Percentiles rank a stretch among this genome's conserved stretches.
Conservation (phyloP, 306 rosid genomes). For the Sicyos baderoa region DNA sequence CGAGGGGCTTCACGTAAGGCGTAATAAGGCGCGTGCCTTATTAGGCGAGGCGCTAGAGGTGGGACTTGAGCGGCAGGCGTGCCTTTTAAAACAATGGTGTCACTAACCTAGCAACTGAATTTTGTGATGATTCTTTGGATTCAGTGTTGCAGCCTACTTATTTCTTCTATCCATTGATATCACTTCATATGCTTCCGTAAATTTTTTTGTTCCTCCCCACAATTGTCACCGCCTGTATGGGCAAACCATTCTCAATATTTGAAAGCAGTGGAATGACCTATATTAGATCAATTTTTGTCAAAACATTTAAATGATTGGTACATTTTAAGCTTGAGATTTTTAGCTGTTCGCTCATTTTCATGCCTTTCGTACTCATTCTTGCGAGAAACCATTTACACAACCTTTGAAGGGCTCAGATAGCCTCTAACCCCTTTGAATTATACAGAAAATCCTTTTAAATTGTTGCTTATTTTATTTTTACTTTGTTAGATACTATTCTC, state of each 20-base stretch:
- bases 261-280: background rate
- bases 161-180: background rate
- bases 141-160: no score
- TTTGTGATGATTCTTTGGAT: no score
- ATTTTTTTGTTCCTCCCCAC: background rate
- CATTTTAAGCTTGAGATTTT: background rate
- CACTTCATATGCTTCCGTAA: background rate
- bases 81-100: no score
- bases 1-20: no score
- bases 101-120: no score
- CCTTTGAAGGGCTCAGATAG: background rate
- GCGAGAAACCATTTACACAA: background rate
- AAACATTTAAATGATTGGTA: background rate
- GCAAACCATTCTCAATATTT: background rate
- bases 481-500: conserved; percentile 65
- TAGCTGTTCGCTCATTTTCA: background rate
- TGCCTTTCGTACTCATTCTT: conserved; percentile 2
- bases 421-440: background rate
- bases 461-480: background rate
- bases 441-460: background rate
- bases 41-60: no score
- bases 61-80: no score
- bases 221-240: background rate
- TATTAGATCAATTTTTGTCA: background rate
- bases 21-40: no score